These are phyloP conservation scores for Serendipita sp. DNA, from an alignment of 1,284 basidiomycete species.

Conservation along the genomic window DNA sequence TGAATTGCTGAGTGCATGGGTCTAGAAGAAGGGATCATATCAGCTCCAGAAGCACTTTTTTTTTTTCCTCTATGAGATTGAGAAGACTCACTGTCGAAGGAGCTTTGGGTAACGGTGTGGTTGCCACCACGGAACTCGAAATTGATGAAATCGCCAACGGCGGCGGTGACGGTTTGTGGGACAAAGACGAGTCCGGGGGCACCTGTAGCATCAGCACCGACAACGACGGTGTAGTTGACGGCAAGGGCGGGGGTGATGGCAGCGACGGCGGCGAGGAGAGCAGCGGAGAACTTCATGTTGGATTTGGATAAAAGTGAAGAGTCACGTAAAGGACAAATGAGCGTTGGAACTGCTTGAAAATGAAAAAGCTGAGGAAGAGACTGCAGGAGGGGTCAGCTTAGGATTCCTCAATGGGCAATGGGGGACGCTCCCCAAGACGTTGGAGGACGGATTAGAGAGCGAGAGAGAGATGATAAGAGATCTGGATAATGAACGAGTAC, in stretches of 20 bases:
- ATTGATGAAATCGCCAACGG: constrained; percentile 31
- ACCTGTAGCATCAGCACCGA: neutral
- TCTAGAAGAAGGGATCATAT: neutral
- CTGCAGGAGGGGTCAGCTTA: neutral
- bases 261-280: constrained; percentile 1
- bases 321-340: neutral
- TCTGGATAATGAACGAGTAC: neutral
- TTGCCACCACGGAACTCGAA: constrained; percentile 38
- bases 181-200: constrained; percentile 25
- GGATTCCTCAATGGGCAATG: neutral
- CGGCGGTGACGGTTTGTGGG: constrained; percentile 29
- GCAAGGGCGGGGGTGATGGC: neutral
- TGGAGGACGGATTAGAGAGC: neutral
- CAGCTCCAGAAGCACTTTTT: neutral
- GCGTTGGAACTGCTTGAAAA: neutral
- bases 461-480: neutral
- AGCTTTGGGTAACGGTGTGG: constrained; percentile 40
- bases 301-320: neutral
- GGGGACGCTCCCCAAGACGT: neutral
- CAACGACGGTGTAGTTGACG: neutral
- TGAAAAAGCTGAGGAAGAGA: neutral
- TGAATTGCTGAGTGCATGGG: constrained; percentile 5
- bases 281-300: constrained; percentile 3
- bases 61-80: neutral
- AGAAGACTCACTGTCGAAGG: constrained; percentile 20